These are phyloP conservation scores for Triticum monococcum DNA, from an alignment of 176 grass and related monocot species.

Conservation along the genomic window DNA sequence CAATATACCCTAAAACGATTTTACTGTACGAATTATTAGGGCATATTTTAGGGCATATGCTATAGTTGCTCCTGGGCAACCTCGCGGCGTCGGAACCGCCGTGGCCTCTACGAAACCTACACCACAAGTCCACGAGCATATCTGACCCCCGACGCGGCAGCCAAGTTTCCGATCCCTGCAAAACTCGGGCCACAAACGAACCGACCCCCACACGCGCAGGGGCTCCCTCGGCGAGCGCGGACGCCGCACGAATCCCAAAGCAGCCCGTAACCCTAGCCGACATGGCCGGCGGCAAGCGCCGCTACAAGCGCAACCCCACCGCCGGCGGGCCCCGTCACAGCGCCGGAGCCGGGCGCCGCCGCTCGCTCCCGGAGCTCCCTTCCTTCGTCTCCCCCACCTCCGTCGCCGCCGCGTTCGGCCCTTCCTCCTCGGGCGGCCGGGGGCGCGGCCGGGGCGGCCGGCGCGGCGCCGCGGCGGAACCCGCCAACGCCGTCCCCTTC, in stretches of 20 bases:
- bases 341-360: constrained; percentile 39
- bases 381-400: constrained; percentile 42
- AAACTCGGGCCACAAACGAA: no score
- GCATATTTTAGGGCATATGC: no score
- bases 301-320: constrained; percentile 49
- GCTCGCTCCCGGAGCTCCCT: constrained; percentile 40
- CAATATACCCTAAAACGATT: no score
- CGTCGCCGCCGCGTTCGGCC: constrained; percentile 46
- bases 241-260: constrained; percentile 12
- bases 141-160: no score
- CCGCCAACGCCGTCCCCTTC: constrained; percentile 38
- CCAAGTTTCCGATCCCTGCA: no score
- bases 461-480: not conserved
- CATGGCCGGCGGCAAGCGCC: constrained; percentile 63
- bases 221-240: not conserved
- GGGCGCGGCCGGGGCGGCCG: not conserved
- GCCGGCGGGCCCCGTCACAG: constrained; percentile 47
- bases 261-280: constrained; percentile 24
- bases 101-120: no score
- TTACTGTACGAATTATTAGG: no score
- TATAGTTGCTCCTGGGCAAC: no score
- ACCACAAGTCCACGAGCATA: no score
- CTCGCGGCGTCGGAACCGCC: no score
- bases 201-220: not conserved
- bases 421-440: constrained; percentile 1